Evolutionary conservation across 768 basidiomycete genomes (phyloP), one percentile per base, ranked within the genome.

Genomic region (Trametes coccinea): DNA sequence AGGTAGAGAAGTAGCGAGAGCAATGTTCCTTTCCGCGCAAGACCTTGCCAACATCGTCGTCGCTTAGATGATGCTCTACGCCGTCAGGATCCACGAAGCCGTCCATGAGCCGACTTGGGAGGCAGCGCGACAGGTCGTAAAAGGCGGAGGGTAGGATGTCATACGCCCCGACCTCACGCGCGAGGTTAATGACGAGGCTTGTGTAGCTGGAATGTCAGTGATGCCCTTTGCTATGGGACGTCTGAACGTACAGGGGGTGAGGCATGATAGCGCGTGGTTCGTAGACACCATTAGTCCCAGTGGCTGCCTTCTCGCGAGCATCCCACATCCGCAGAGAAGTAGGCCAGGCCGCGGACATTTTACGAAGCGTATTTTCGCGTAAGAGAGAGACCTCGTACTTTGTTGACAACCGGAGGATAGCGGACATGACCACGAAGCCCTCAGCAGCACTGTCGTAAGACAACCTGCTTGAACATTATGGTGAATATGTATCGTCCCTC

Each of bases 71-170:
- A 67, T 84, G 79, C 9, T 57, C 71, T 14, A 60, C 70, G 56
- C 66, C 73, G 53, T 71, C 73, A 52, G 72, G 59, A 63, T 72
- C 78, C 56, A 73, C 77, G 70, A 80, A 77, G 5, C 87, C 88
- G 5, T 77, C 71, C 31, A 82, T 82, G 37, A 84, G 82, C 51
- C 84, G 82, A 67, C 85, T 89, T 2, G 87, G 84, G 33, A 82
- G 74, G 66, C 76, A 83, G 43, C 90, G 87, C 22, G 87, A 90
- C 44, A 92, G 81, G 71, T 92, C 90, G 72, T 92, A 92, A 74
- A 90, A 89, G 5, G 89, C 89, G 31, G 90, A 81, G 4, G 89
- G 88, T 3, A 91, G 77, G 37, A 92, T 81, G 65, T 84, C 81
- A 0, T 75, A 76, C 0, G 84, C 79, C 44, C 82, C 73, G 30